These are phyloP conservation scores for Monosporozyma unispora DNA, from an alignment of 805 yeast species.

Conservation along the genomic window DNA sequence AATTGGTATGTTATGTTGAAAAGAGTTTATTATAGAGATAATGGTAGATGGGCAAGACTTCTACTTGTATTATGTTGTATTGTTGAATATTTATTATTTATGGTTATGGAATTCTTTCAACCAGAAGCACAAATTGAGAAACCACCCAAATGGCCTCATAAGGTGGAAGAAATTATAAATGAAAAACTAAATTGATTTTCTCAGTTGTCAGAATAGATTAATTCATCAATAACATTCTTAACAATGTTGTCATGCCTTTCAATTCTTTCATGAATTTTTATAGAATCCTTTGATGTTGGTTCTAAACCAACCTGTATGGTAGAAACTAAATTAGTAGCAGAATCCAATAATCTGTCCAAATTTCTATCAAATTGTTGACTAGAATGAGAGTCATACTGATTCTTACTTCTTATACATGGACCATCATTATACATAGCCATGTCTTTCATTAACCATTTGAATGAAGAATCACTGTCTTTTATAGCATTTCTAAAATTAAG, in stretches of 20 bases:
- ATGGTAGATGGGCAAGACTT: conserved; percentile 81
- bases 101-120: conserved; percentile 56
- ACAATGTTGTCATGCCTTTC: background rate
- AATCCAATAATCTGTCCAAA: background rate
- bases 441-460: background rate
- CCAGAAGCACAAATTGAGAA: conserved; percentile 65
- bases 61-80: conserved; percentile 72
- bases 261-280: background rate
- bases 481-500: background rate
- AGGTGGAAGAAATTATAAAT: background rate
- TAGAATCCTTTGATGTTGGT: background rate
- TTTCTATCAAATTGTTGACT: background rate
- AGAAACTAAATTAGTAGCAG: background rate
- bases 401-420: background rate
- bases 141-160: conserved; percentile 70
- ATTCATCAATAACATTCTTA: background rate
- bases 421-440: background rate
- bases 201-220: background rate
- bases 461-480: background rate
- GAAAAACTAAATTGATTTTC: background rate
- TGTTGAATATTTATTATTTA: conserved; percentile 62
- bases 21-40: conserved; percentile 47
- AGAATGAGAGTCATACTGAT: background rate
- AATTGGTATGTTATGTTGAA: conserved; percentile 51
- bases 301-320: background rate